Conservation (phyloP, 2,329 filamentous ascomycete species). For the Cordyceps militaris region DNA sequence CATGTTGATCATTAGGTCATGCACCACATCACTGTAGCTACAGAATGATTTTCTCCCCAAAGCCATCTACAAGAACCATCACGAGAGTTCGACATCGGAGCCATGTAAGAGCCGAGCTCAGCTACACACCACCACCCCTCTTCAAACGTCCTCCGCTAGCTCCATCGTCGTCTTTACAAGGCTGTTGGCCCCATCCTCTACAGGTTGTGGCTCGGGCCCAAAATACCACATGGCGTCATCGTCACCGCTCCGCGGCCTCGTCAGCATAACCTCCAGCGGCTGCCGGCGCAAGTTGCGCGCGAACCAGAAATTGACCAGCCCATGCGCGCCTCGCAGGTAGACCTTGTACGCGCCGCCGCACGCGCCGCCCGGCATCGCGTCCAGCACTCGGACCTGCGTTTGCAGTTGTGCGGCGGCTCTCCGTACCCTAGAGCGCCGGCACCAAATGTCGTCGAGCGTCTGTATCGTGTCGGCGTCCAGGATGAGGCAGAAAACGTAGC, state of each 20-base stretch:
- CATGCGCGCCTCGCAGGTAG: not conserved
- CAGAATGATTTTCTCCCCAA: no score
- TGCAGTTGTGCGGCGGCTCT: not conserved
- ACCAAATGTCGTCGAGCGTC: not conserved
- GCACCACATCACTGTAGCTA: no score
- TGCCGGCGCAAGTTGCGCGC: not conserved
- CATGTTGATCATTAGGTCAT: no score
- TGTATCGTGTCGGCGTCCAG: not conserved
- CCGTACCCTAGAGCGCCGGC: not conserved
- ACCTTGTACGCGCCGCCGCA: not conserved
- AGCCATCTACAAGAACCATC: no score
- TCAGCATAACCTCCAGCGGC: not conserved
- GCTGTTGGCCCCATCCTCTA: no score
- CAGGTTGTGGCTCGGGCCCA: not conserved
- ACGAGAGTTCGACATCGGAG: no score
- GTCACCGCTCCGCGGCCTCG: not conserved
- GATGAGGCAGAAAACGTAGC: conserved; percentile 6
- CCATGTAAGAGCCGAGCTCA: no score
- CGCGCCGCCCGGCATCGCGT: not conserved
- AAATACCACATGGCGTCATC: not conserved
- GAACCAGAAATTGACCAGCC: not conserved
- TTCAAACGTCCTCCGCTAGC: not conserved
- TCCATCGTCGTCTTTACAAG: not conserved
- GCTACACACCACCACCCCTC: no score
- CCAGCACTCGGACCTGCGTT: not conserved